Percentiles rank a stretch among this genome's conserved stretches.
Evolutionary conservation across 805 yeast genomes (phyloP).

Genomic region (Lachancea sp.): DNA sequence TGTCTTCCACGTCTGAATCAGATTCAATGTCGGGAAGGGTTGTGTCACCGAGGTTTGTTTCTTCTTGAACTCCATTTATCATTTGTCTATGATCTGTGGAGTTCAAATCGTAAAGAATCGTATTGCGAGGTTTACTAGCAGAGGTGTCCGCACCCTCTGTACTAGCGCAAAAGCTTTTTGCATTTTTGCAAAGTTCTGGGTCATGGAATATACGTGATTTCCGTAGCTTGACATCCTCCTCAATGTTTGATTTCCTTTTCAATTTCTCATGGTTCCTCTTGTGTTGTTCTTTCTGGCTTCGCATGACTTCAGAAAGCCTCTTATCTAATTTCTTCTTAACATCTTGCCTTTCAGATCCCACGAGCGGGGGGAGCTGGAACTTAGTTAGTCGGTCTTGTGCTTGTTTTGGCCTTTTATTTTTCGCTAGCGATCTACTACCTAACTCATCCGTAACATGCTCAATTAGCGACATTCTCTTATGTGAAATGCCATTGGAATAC

Average conservation of each 20-base stretch:
- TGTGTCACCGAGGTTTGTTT: constrained; percentile 13
- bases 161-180: not conserved
- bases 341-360: constrained; percentile 23
- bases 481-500: too few species aligned
- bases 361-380: constrained; percentile 25
- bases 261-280: constrained; percentile 22
- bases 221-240: constrained; percentile 20
- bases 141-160: not conserved
- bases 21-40: constrained; percentile 43
- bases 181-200: not conserved
- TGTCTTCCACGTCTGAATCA: constrained; percentile 49
- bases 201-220: constrained; percentile 14
- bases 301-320: constrained; percentile 28
- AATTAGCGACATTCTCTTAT: not conserved
- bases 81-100: constrained; percentile 28
- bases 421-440: not conserved
- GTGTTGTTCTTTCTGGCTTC: constrained; percentile 28
- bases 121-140: constrained; percentile 3
- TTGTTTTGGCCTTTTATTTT: not conserved
- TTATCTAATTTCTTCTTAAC: constrained; percentile 27
- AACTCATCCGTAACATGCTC: not conserved
- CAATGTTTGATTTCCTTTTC: constrained; percentile 25
- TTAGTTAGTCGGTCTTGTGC: constrained; percentile 26
- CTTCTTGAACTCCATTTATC: constrained; percentile 15
- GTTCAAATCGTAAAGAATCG: constrained; percentile 25